phyloP scores from a whole-genome alignment of 1,284 basidiomycete genomes.

The Heterobasidion irregulare region DNA sequence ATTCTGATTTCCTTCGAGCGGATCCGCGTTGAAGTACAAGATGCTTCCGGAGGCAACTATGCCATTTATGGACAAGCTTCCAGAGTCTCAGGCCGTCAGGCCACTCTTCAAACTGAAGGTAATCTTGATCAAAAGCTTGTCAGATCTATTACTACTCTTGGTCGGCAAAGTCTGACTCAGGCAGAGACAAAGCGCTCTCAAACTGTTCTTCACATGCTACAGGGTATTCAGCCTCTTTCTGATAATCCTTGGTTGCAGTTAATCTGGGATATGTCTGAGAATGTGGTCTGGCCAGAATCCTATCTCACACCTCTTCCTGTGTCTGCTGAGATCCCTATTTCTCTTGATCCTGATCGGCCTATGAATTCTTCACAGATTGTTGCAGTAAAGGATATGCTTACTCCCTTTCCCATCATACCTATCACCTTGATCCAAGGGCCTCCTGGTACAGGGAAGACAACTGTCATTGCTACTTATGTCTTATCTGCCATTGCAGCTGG shows the following conservation, averaged over 20 bases:
- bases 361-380: slow-evolving; percentile 48
- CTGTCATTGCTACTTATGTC: slow-evolving; percentile 57
- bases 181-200: slow-evolving; percentile 39
- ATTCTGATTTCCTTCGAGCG: neutral
- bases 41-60: slow-evolving; percentile 1
- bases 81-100: slow-evolving; percentile 18
- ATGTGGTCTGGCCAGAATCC: slow-evolving; percentile 19
- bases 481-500: slow-evolving; percentile 24
- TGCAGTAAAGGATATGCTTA: slow-evolving; percentile 47
- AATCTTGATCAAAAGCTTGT: slow-evolving; percentile 18
- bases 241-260: slow-evolving; percentile 50
- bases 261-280: slow-evolving; percentile 16
- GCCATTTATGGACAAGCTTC: slow-evolving; percentile 19
- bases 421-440: slow-evolving; percentile 53
- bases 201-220: slow-evolving; percentile 39
- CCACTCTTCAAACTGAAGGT: slow-evolving; percentile 11
- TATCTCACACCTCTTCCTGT: slow-evolving; percentile 1
- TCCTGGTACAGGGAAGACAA: slow-evolving; percentile 50
- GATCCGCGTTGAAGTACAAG: neutral
- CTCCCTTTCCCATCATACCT: slow-evolving; percentile 22
- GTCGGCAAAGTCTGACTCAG: slow-evolving; percentile 39
- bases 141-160: slow-evolving; percentile 27
- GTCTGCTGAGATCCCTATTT: slow-evolving; percentile 1
- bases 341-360: slow-evolving; percentile 10
- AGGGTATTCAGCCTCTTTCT: slow-evolving; percentile 32